These are phyloP conservation scores for Polyporus tsugae DNA, from an alignment of 1,284 basidiomycete species.

Conservation along the genomic window DNA sequence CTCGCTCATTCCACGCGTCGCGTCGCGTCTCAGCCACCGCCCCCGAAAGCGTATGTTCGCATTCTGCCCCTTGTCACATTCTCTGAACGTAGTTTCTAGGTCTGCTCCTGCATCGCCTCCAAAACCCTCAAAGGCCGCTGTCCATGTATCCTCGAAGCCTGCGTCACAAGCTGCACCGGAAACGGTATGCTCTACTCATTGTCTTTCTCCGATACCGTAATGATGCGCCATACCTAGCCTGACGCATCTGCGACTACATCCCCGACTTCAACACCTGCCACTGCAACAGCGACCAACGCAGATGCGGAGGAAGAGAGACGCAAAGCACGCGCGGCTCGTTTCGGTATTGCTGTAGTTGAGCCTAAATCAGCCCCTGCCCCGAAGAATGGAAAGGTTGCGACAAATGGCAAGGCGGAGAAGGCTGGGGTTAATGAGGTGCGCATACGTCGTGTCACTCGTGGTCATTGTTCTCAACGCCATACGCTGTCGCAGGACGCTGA, in stretches of 20 bases:
- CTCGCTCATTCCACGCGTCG: slow-evolving; percentile 22
- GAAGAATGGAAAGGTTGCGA: slow-evolving; percentile 23
- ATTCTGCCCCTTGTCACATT: not conserved
- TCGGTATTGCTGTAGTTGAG: slow-evolving; percentile 71
- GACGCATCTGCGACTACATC: slow-evolving; percentile 12
- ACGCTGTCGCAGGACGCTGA: slow-evolving; percentile 50
- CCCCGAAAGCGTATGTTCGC: slow-evolving; percentile 54
- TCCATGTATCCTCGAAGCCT: slow-evolving; percentile 20
- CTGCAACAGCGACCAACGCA: slow-evolving; percentile 29
- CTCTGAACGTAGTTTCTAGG: not conserved
- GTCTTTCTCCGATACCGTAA: not conserved
- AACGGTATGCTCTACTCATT: slow-evolving; percentile 18
- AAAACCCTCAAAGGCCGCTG: slow-evolving; percentile 19
- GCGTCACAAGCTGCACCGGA: slow-evolving; percentile 24
- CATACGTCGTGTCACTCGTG: slow-evolving; percentile 7
- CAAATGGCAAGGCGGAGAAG: slow-evolving; percentile 30
- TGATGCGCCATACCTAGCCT: slow-evolving; percentile 13
- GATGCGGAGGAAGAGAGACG: slow-evolving; percentile 66
- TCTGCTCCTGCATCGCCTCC: slow-evolving; percentile 13
- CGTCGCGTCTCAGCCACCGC: slow-evolving; percentile 45
- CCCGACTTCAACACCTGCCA: slow-evolving; percentile 18
- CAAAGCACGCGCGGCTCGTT: slow-evolving; percentile 69
- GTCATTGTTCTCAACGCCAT: slow-evolving; percentile 7
- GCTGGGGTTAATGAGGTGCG: slow-evolving; percentile 38
- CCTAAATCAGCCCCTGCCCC: slow-evolving; percentile 37